Conservation (phyloP, 805 yeast species). For the Diddensiella transvaalensis region DNA sequence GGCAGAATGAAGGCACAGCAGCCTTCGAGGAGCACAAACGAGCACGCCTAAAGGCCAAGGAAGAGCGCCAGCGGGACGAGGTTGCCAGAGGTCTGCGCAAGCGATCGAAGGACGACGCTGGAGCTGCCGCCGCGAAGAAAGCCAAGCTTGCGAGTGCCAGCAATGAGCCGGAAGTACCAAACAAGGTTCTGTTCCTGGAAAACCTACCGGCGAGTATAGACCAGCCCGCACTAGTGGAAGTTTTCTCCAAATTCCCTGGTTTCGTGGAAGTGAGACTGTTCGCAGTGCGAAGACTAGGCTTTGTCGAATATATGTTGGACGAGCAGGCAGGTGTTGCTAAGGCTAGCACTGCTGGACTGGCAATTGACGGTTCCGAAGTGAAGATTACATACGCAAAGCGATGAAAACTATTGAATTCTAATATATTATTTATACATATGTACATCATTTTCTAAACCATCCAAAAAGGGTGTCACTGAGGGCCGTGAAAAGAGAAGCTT, state of each 20-base stretch:
- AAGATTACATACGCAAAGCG: conserved; percentile 35
- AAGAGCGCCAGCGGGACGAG: conserved; percentile 14
- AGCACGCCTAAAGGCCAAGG: conserved; percentile 25
- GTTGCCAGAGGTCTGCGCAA: conserved; percentile 8
- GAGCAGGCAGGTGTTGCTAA: conserved; percentile 45
- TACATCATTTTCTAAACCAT: conserved; percentile 27
- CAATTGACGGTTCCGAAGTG: conserved; percentile 26
- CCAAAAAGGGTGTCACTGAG: conserved; percentile 75
- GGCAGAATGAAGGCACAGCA: conserved; percentile 28
- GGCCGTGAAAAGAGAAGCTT: conserved; percentile 57
- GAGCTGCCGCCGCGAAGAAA: conserved; percentile 2
- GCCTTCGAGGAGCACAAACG: conserved; percentile 22
- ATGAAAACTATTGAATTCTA: conserved; percentile 17
- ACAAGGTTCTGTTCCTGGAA: conserved; percentile 65
- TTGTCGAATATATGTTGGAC: conserved; percentile 70
- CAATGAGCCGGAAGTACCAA: conserved; percentile 41
- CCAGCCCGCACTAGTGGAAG: conserved; percentile 38
- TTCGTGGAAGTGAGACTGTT: conserved; percentile 66
- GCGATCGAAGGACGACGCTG: conserved; percentile 11
- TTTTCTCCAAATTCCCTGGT: conserved; percentile 55
- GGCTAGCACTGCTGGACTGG: conserved; percentile 27
- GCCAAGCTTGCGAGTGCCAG: conserved; percentile 8
- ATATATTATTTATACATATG: conserved; percentile 3
- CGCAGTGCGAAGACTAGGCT: conserved; percentile 64
- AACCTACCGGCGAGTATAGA: conserved; percentile 48